A percentile compares a stretch with the other conserved stretches of the same genome.
Conservation (phyloP, 75 land plant genomes). For the Chamaecyparis obtusa region DNA sequence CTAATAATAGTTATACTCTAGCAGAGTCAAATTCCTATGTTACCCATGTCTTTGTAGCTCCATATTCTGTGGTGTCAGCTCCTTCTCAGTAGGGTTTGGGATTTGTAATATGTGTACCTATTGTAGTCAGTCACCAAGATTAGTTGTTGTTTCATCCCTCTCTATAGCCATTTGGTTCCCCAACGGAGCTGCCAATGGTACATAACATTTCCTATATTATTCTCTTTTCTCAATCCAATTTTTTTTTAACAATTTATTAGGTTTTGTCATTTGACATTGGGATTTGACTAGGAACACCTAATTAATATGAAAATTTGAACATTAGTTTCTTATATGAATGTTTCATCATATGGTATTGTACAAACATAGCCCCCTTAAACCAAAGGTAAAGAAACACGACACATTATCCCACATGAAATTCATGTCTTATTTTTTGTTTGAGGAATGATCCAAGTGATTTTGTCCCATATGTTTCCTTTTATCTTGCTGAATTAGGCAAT, state of each 20-base stretch:
- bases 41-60: neutral
- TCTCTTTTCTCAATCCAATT: neutral
- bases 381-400: neutral
- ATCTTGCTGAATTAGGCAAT: neutral
- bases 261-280: neutral
- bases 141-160: neutral
- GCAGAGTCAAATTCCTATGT: neutral
- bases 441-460: neutral
- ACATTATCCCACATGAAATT: neutral
- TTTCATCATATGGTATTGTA: neutral
- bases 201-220: neutral
- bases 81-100: conserved; percentile 1
- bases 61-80: neutral
- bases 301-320: neutral
- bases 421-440: neutral
- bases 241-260: too few relatives aligned
- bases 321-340: neutral
- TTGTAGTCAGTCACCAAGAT: neutral
- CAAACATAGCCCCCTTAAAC: conserved; percentile 12
- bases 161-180: neutral
- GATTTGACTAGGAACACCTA: neutral
- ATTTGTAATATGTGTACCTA: neutral
- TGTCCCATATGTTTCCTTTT: neutral
- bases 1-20: neutral
- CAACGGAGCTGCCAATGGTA: conserved; percentile 10